phyloP scores from a whole-genome alignment of 441 rosid genomes.

The Erodium moschatum region DNA sequence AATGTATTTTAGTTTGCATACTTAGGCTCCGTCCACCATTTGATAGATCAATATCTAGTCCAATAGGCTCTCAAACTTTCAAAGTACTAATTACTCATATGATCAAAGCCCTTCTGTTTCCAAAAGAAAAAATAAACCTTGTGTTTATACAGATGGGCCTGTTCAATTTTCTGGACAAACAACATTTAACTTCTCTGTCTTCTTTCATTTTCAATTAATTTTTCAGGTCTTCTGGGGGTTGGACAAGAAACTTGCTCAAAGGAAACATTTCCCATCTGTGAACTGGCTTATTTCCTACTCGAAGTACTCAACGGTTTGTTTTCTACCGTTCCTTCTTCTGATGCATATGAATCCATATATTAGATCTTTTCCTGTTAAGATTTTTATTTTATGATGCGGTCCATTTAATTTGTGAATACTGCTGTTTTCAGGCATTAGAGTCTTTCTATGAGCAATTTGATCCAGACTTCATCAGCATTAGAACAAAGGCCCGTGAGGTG shows the following conservation, averaged over 20 bases:
- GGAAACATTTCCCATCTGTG: constrained; percentile 98
- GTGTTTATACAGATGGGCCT: not conserved
- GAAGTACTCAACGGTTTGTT: constrained; percentile 75
- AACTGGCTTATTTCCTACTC: constrained; percentile 99
- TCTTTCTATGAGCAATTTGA: constrained; percentile 93
- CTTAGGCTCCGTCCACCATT: not conserved
- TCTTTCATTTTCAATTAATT: not conserved
- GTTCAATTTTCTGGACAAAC: not conserved
- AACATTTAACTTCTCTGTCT: not conserved
- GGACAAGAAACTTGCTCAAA: constrained; percentile 98
- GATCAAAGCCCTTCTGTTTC: not conserved
- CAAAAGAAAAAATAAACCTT: too few species aligned
- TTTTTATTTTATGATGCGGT: not conserved
- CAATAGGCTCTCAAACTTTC: too few species aligned
- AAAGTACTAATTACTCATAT: not conserved
- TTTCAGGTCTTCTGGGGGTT: constrained; percentile 97
- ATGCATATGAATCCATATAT: not conserved
- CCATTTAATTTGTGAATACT: constrained; percentile 15
- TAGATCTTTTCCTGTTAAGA: not conserved
- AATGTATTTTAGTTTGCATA: not conserved
- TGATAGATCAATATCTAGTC: not conserved
- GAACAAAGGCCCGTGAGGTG: constrained; percentile 95
- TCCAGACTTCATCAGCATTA: constrained; percentile 90
- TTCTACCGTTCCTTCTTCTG: constrained; percentile 14
- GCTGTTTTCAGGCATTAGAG: constrained; percentile 66